phyloP scores from a whole-genome alignment of 2,329 filamentous ascomycete genomes.

The Hypoxylon rubiginosum region DNA sequence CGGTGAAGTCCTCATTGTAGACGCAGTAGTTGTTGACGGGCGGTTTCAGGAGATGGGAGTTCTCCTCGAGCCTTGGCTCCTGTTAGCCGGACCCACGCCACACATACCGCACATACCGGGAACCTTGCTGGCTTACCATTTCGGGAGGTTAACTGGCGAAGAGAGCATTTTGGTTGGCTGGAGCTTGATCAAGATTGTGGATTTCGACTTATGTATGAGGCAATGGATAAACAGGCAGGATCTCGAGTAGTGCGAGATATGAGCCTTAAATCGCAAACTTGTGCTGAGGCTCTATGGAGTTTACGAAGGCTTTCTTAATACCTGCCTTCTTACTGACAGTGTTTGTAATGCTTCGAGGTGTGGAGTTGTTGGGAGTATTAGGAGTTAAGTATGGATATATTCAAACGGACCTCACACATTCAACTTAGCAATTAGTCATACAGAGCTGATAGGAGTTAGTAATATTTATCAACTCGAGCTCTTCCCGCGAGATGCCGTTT shows the following conservation, averaged over 20 bases:
- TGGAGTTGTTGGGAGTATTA: background rate
- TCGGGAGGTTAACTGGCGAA: slow-evolving; percentile 68
- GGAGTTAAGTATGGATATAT: background rate
- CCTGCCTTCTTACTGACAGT: background rate
- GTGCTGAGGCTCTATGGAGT: background rate
- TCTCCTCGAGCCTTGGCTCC: slow-evolving; percentile 81
- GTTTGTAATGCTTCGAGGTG: background rate
- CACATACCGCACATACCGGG: background rate
- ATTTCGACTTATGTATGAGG: slow-evolving; percentile 7
- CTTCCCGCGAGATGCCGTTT: slow-evolving; percentile 33
- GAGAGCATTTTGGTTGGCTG: slow-evolving; percentile 59
- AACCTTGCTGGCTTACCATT: slow-evolving; percentile 62
- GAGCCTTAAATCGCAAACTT: background rate
- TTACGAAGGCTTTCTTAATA: no score
- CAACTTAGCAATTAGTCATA: background rate
- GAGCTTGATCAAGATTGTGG: slow-evolving; percentile 20
- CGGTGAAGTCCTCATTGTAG: slow-evolving; percentile 85
- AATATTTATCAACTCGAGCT: slow-evolving; percentile 12
- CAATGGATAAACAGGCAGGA: slow-evolving; percentile 1
- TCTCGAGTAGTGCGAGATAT: background rate
- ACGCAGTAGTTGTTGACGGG: slow-evolving; percentile 99
- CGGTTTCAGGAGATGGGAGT: slow-evolving; percentile 91
- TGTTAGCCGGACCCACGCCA: slow-evolving; percentile 30
- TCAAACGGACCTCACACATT: background rate
- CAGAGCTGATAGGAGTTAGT: slow-evolving; percentile 7